Conservation (phyloP, 2,329 filamentous ascomycete species). For the Microsporum canis region DNA sequence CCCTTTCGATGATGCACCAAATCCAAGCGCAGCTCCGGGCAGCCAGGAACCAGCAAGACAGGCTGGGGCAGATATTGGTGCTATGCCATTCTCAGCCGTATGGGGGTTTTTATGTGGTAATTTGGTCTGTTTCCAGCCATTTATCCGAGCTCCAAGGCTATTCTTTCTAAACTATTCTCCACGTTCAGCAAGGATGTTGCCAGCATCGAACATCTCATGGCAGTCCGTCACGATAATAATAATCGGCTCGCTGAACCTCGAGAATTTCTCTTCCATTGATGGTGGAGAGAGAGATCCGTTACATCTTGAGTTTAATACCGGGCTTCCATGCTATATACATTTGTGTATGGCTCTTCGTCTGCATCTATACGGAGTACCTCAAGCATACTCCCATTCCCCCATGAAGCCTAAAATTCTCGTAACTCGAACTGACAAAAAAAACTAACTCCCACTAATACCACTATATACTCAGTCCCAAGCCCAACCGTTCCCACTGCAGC, state of each 20-base stretch:
- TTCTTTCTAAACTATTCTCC: neutral
- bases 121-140: neutral
- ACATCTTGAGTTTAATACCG: neutral
- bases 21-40: neutral
- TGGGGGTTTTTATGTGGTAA: neutral
- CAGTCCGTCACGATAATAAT: neutral
- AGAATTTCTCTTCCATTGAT: neutral
- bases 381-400: neutral
- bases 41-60: neutral
- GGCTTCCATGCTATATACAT: neutral
- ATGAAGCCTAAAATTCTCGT: neutral
- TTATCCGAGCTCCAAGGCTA: neutral
- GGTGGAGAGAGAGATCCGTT: neutral
- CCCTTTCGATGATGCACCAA: neutral
- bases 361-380: neutral
- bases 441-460: neutral
- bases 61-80: neutral
- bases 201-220: neutral
- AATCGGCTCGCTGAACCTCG: neutral
- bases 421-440: neutral
- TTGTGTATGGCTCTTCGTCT: neutral
- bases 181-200: neutral
- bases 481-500: neutral
- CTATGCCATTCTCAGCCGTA: neutral
- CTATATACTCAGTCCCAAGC: neutral